Evolutionary conservation across 2,329 filamentous ascomycete species (phyloP).

Genomic region (Phaeoacremonium minimum): DNA sequence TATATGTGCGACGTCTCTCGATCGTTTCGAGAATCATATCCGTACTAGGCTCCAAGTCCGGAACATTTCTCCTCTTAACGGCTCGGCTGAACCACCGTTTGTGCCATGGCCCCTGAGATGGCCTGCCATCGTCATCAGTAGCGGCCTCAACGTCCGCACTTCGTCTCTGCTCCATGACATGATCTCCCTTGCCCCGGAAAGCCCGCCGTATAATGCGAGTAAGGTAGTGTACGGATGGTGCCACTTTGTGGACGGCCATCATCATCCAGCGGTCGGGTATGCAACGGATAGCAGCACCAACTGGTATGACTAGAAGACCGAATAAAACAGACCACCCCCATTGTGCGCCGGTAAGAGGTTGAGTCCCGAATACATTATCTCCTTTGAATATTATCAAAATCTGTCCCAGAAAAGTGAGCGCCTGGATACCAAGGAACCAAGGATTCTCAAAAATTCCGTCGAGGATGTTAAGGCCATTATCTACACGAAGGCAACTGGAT

Average conservation of each 20-base stretch:
- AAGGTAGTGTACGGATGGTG: too few relatives aligned
- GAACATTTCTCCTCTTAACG: not conserved
- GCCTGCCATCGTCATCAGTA: not conserved
- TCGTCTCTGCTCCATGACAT: too few relatives aligned
- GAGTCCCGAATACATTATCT: constrained; percentile 61
- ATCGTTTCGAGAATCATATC: not conserved
- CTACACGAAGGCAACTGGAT: constrained; percentile 65
- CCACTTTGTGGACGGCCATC: not conserved
- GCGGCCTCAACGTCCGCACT: not conserved
- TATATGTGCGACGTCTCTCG: not conserved
- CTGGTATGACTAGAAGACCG: constrained; percentile 57
- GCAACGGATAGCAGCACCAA: not conserved
- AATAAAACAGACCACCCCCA: constrained; percentile 70
- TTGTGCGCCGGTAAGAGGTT: constrained; percentile 55
- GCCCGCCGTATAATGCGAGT: not conserved
- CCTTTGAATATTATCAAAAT: constrained; percentile 70
- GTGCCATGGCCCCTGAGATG: not conserved
- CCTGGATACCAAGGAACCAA: constrained; percentile 69
- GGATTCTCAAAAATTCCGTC: constrained; percentile 70
- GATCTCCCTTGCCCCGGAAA: too few relatives aligned
- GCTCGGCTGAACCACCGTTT: not conserved
- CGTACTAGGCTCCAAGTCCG: not conserved
- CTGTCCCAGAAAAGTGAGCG: constrained; percentile 65
- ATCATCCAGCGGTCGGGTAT: not conserved
- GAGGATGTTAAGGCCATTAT: constrained; percentile 82